These are phyloP conservation scores for Collybiopsis luxurians DNA, from an alignment of 768 basidiomycete species.

Conservation along the genomic window DNA sequence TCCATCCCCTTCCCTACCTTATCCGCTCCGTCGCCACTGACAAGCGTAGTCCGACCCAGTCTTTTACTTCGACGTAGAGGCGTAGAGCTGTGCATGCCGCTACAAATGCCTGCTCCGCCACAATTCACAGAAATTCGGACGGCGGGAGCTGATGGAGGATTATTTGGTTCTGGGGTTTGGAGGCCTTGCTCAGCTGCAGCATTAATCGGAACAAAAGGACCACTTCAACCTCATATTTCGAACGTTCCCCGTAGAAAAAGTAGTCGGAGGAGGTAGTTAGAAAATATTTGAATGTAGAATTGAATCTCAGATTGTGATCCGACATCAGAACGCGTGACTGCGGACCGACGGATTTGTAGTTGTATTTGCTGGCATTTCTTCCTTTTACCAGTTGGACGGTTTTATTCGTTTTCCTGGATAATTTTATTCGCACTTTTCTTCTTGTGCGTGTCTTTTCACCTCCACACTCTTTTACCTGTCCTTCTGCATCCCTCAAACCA, in stretches of 20 bases:
- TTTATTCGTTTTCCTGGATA: slow-evolving; percentile 12
- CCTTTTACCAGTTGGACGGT: slow-evolving; percentile 9
- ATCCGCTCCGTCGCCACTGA: background rate
- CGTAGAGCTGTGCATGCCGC: background rate
- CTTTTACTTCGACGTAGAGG: slow-evolving; percentile 3
- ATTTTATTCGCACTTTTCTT: slow-evolving; percentile 13
- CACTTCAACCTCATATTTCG: slow-evolving; percentile 6
- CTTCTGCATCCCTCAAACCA: background rate
- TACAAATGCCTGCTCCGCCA: background rate
- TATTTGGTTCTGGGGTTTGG: background rate
- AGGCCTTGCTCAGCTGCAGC: background rate
- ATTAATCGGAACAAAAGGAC: background rate
- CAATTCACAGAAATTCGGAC: background rate
- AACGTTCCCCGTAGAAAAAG: slow-evolving; percentile 4
- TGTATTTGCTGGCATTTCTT: slow-evolving; percentile 4
- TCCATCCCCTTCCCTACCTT: background rate
- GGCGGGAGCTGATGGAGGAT: background rate
- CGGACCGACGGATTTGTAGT: background rate
- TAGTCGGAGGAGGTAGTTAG: background rate
- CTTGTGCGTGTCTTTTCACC: slow-evolving; percentile 15
- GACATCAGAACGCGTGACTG: background rate
- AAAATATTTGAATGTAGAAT: too few relatives aligned
- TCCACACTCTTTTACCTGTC: slow-evolving; percentile 10
- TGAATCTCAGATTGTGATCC: background rate
- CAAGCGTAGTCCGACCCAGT: background rate